phyloP scores from a whole-genome alignment of 1,139 yeast genomes.

The Saccharomyces hybrid region DNA sequence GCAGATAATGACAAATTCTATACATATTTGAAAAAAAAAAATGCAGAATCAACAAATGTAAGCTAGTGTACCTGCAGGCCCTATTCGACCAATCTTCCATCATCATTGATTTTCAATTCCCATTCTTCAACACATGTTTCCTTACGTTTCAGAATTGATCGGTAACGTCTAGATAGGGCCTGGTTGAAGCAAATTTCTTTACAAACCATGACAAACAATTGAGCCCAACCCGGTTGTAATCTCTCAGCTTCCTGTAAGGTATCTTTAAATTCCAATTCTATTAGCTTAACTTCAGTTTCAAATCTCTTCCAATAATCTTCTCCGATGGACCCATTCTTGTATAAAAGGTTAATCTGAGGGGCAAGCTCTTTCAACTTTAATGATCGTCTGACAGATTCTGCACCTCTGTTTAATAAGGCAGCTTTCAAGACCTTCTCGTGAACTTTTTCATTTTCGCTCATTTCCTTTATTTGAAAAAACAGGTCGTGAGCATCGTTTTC shows the following conservation, averaged over 20 bases:
- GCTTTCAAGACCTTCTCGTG: slow-evolving; percentile 81
- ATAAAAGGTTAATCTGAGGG: slow-evolving; percentile 58
- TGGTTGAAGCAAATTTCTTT: slow-evolving; percentile 90
- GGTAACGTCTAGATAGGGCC: slow-evolving; percentile 75
- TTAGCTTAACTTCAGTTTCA: slow-evolving; percentile 67
- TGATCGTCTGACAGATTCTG: slow-evolving; percentile 84
- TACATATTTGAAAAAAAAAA: neutral
- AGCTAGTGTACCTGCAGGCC: neutral
- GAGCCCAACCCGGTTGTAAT: slow-evolving; percentile 75
- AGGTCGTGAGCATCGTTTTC: slow-evolving; percentile 60
- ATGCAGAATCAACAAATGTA: neutral
- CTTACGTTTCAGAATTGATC: slow-evolving; percentile 52
- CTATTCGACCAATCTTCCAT: slow-evolving; percentile 28
- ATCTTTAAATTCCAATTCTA: slow-evolving; percentile 69
- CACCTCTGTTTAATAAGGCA: slow-evolving; percentile 78
- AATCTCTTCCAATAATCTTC: slow-evolving; percentile 80
- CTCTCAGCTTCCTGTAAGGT: slow-evolving; percentile 70
- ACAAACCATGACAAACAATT: slow-evolving; percentile 65
- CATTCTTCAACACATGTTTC: slow-evolving; percentile 44
- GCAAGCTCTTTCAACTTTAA: slow-evolving; percentile 63
- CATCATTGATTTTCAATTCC: slow-evolving; percentile 34
- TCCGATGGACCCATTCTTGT: slow-evolving; percentile 85
- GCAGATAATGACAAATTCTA: neutral
- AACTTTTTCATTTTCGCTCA: slow-evolving; percentile 45
- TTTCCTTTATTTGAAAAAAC: slow-evolving; percentile 51